phyloP scores from a whole-genome alignment of 192 early-diverging fungal genomes.

The Coemansia sp. region DNA sequence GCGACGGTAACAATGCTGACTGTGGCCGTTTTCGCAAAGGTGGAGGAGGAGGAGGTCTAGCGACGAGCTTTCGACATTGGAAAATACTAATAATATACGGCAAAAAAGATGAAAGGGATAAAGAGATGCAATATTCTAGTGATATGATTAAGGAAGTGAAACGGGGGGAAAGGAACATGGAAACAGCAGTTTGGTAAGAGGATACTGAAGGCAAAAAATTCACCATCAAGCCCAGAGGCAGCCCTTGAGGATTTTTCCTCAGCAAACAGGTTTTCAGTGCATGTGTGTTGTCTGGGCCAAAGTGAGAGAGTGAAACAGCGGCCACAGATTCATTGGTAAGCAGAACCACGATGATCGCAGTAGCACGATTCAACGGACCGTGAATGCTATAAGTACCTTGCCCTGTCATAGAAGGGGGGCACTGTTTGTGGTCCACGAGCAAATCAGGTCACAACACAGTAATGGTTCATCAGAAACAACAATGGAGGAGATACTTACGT shows the following conservation, averaged over 20 bases:
- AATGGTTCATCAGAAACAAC: not conserved
- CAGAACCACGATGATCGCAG: not conserved
- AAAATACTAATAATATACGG: conserved; percentile 3
- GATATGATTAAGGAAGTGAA: not conserved
- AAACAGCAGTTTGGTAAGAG: conserved; percentile 22
- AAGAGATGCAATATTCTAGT: conserved; percentile 7
- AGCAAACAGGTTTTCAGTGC: not conserved
- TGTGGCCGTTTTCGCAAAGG: not conserved
- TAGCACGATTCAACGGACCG: not conserved
- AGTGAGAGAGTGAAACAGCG: not conserved
- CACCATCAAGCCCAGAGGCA: not conserved
- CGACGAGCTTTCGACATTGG: conserved; percentile 8
- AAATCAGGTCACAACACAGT: not conserved
- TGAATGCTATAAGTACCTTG: not conserved
- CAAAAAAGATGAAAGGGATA: not conserved
- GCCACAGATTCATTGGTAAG: not conserved
- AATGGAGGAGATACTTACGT: not conserved
- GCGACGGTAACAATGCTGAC: not conserved
- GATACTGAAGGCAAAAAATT: not conserved
- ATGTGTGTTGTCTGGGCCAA: not conserved
- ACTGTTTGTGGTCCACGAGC: not conserved
- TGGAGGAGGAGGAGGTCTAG: not conserved
- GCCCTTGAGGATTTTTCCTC: not conserved
- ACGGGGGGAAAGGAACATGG: not conserved
- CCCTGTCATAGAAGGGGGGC: not conserved